Percentiles rank a stretch among this genome's conserved stretches.
Evolutionary conservation across 108 stramenopile genomes (phyloP).

Genomic region (Pseudonitzschia pungens): DNA sequence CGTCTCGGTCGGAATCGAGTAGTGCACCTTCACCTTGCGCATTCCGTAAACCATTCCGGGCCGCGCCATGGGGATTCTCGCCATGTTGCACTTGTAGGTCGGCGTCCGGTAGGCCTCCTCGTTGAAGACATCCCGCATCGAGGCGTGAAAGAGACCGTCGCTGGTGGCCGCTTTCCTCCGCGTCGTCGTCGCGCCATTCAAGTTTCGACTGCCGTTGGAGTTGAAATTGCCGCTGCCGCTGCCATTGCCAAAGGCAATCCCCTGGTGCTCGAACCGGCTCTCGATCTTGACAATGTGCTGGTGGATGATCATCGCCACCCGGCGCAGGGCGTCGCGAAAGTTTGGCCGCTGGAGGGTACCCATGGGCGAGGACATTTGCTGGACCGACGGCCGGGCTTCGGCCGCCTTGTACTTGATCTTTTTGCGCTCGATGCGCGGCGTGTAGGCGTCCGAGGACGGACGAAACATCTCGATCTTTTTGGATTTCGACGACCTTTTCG

Average conservation of each 20-base stretch:
- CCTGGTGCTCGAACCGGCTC: slow-evolving; percentile 57
- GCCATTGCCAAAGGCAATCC: slow-evolving; percentile 8
- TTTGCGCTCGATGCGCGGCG: slow-evolving; percentile 77
- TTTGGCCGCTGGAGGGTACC: slow-evolving; percentile 86
- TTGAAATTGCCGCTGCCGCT: neutral
- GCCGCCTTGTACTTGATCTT: slow-evolving; percentile 72
- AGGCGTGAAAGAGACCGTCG: slow-evolving; percentile 55
- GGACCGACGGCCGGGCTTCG: slow-evolving; percentile 58
- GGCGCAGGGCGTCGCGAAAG: slow-evolving; percentile 83
- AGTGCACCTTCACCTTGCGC: slow-evolving; percentile 61
- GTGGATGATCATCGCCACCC: slow-evolving; percentile 86
- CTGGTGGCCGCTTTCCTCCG: slow-evolving; percentile 7
- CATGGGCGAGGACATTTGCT: slow-evolving; percentile 66
- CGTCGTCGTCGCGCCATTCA: too few species aligned
- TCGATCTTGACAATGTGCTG: slow-evolving; percentile 91
- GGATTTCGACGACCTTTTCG: slow-evolving; percentile 13
- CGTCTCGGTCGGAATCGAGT: slow-evolving; percentile 69
- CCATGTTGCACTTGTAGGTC: slow-evolving; percentile 78
- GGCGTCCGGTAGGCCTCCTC: slow-evolving; percentile 75
- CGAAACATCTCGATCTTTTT: slow-evolving; percentile 63
- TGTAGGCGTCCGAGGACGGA: slow-evolving; percentile 85
- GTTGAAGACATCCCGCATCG: slow-evolving; percentile 70
- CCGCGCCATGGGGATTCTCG: slow-evolving; percentile 82
- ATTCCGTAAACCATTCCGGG: slow-evolving; percentile 73
- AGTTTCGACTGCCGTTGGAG: too few species aligned